Percentiles rank a stretch among this genome's conserved stretches.
These are phyloP conservation scores for Botrytis cinerea DNA, from an alignment of 2,329 filamentous ascomycete genomes.

Conservation along the genomic window DNA sequence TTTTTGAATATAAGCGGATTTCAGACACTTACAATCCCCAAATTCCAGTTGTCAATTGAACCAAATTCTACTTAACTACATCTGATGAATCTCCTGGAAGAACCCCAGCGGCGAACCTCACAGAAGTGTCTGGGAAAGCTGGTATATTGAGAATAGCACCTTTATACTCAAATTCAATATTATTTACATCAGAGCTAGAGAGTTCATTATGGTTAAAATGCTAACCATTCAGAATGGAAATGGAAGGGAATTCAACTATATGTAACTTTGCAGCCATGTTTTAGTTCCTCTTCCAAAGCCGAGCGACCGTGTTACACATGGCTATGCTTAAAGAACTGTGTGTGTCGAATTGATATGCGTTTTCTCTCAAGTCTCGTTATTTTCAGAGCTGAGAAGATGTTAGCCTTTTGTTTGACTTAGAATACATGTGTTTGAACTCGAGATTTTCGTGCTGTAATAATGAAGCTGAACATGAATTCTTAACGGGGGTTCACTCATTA, in stretches of 20 bases:
- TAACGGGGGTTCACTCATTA: background rate
- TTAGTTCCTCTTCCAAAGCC: background rate
- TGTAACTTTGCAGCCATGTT: background rate
- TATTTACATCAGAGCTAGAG: background rate
- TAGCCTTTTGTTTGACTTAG: background rate
- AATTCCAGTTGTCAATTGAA: rapidly evolving
- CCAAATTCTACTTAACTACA: background rate
- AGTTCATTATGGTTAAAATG: background rate
- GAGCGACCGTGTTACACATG: background rate
- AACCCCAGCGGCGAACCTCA: background rate
- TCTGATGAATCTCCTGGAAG: background rate
- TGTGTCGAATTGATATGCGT: background rate
- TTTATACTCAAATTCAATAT: background rate
- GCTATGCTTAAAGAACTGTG: background rate
- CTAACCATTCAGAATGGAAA: background rate
- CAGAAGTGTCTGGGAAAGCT: background rate
- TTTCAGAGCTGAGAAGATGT: background rate
- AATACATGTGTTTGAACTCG: background rate
- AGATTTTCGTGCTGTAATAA: background rate
- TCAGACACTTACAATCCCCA: background rate
- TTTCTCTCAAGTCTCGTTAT: background rate
- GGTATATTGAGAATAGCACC: background rate
- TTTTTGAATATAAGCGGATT: background rate
- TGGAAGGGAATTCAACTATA: background rate
- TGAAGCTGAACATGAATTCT: background rate